These are phyloP conservation scores for Vigna radiata DNA, from an alignment of 306 rosid genomes.

Conservation along the genomic window DNA sequence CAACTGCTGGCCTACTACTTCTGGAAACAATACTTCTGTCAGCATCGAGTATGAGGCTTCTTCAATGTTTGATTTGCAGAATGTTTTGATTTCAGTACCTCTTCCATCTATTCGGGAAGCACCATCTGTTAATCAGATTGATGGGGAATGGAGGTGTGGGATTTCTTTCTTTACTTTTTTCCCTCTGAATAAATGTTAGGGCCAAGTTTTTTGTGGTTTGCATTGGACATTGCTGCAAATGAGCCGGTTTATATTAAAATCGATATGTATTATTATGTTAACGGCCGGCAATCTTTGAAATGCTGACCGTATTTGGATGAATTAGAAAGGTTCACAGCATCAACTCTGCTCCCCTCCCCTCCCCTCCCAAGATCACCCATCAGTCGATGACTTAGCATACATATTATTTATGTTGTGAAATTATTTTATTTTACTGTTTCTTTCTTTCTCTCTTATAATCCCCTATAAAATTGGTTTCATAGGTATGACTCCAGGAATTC, in stretches of 20 bases:
- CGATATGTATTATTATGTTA: constrained; percentile 11
- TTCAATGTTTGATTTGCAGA: constrained; percentile 75
- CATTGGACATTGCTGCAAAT: not conserved
- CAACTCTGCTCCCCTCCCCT: not conserved
- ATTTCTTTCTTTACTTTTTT: not conserved
- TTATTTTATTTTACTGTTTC: constrained; percentile 2
- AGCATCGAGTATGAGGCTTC: constrained; percentile 96
- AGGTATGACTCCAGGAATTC: constrained; percentile 94
- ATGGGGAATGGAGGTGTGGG: constrained; percentile 86
- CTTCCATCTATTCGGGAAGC: constrained; percentile 96
- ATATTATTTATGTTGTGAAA: not conserved
- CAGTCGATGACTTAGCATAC: not conserved
- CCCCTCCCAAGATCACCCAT: not conserved
- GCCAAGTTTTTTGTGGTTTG: constrained; percentile 14
- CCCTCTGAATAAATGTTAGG: constrained; percentile 5
- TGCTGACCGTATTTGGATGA: constrained; percentile 22
- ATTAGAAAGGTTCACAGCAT: not conserved
- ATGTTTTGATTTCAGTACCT: constrained; percentile 82
- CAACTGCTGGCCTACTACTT: constrained; percentile 98
- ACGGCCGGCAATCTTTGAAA: not conserved
- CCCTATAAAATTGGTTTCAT: constrained; percentile 41
- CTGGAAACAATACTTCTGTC: constrained; percentile 92
- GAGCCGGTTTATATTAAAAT: constrained; percentile 14
- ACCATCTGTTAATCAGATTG: constrained; percentile 80
- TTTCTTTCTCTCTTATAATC: constrained; percentile 3